Evolutionary conservation across 2,329 filamentous ascomycete genomes (phyloP), one percentile per base, ranked within the genome.

Genomic region (Karstenula rhodostoma): DNA sequence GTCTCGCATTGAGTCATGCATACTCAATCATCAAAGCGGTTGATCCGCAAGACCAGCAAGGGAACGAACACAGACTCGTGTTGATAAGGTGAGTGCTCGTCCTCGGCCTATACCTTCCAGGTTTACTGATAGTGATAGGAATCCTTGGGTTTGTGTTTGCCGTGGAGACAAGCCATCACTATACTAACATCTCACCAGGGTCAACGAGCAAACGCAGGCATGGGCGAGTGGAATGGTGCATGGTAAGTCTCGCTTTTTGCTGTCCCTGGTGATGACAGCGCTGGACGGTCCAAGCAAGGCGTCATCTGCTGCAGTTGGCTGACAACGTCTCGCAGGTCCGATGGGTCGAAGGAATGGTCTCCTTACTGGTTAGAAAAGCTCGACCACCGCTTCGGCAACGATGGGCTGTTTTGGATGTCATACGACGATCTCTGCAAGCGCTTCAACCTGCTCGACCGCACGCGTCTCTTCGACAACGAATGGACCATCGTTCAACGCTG

Each of bases 321-420:
- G 27, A 29, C 27, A 8, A 8, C 8, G 27, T 29, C 27, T 29
- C 8, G 27, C 27, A 29, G 27, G 27, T 87, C 86, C 27, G 92
- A 95, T 69, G 92, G 92, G 0, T 92, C 89, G 15, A 90, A 90
- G 68, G 89, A 94, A 76, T 96, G 92, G 92, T 94, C 90, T 1
- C 83, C 90, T 0, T 89, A 93, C 65, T 92, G 90, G 86, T 86
- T 94, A 76, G 78, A 87, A 56, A 87, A 89, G 66, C 82, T 94
- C 0, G 82, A 84, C 43, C 90, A 94, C 71, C 86, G 84, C 22
- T 94, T 94, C 68, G 90, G 90, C 33, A 89, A 92, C 65, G 90
- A 94, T 67, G 91, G 90, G 7, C 61, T 86, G 29, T 87, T 88
- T 72, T 88, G 85, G 85, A 87, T 88, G 62, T 83, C 81, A 1